Evolutionary conservation across 495 filamentous ascomycete species (phyloP).

Genomic region (Annulohypoxylon bovei): DNA sequence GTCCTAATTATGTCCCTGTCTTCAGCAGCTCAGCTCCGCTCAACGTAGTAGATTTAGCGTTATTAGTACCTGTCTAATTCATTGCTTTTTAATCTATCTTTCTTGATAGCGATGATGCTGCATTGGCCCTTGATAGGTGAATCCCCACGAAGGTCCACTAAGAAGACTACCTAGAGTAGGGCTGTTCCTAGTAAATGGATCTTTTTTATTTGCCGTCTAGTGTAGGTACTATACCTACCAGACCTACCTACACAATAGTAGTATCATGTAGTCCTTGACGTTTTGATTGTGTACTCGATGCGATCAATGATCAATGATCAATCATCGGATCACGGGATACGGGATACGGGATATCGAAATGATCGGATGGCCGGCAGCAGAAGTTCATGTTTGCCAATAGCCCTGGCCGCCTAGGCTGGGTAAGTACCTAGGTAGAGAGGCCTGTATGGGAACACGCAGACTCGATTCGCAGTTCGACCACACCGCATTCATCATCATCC

Average conservation of each 20-base stretch:
- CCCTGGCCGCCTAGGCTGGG: too few species aligned
- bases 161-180: conserved; percentile 27
- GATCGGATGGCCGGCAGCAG: conserved; percentile 19
- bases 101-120: conserved; percentile 11
- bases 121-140: conserved; percentile 19
- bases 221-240: background rate
- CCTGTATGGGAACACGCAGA: background rate
- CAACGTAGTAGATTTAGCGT: conserved; percentile 13
- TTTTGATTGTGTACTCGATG: conserved; percentile 6
- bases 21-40: conserved; percentile 25
- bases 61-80: conserved; percentile 9
- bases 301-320: conserved; percentile 1
- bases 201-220: conserved; percentile 18
- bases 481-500: background rate
- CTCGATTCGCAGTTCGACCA: background rate
- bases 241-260: too few species aligned
- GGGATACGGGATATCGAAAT: conserved; percentile 5
- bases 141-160: conserved; percentile 33
- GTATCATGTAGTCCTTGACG: conserved; percentile 9
- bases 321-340: background rate
- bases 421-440: background rate
- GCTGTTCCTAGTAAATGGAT: conserved; percentile 34
- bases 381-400: background rate
- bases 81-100: conserved; percentile 32
- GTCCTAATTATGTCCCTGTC: background rate